These are phyloP conservation scores for Triticum aestivum DNA, from an alignment of 176 grass and related monocot genomes.

Conservation along the genomic window IWGSC_CS_RefSeq_v2.1 NC_057799.1:409151168-409151667, in stretches of 20 bases:
- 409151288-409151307: conserved; percentile 64
- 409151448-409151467: neutral
- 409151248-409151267: conserved; percentile 77
- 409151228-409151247: conserved; percentile 79
- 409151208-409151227: conserved; percentile 26
- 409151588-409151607: neutral
- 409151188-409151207: conserved; percentile 8
- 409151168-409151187: too few relatives aligned
- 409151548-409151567: neutral
- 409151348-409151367: conserved; percentile 84
- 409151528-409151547: neutral
- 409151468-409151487: conserved; percentile 1
- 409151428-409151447: neutral
- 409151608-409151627: neutral
- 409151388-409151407: conserved; percentile 56
- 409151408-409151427: conserved; percentile 9
- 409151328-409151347: conserved; percentile 81
- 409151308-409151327: conserved; percentile 73
- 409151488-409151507: neutral
- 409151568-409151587: neutral
- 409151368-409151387: conserved; percentile 81
- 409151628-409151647: neutral
- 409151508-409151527: neutral
- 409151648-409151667: neutral
- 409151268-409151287: conserved; percentile 58